Evolutionary conservation across 371 early-diverging fungal genomes (phyloP).

Genomic region (Mucor ambiguus): DNA sequence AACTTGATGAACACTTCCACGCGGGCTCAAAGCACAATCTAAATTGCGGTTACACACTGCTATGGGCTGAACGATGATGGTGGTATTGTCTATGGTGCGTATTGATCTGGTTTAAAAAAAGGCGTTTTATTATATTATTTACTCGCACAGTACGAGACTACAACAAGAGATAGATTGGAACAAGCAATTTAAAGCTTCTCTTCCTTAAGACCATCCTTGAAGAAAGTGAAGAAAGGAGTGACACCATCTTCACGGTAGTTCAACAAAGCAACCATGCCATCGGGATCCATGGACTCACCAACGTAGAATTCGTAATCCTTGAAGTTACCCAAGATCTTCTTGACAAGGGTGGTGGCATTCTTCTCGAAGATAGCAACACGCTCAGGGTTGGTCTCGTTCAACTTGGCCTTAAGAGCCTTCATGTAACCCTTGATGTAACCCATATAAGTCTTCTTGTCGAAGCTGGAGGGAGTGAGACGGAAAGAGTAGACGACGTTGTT

Average conservation of each 20-base stretch:
- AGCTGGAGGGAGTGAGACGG: constrained; percentile 76
- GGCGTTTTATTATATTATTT: background rate
- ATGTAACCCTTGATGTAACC: constrained; percentile 93
- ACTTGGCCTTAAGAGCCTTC: constrained; percentile 74
- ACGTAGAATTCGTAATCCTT: constrained; percentile 93
- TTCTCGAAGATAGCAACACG: constrained; percentile 73
- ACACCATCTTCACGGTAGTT: constrained; percentile 95
- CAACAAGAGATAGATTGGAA: background rate
- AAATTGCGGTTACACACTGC: background rate
- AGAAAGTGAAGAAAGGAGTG: constrained; percentile 92
- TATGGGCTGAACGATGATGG: background rate
- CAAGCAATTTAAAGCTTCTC: constrained; percentile 67
- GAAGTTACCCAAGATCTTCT: constrained; percentile 81
- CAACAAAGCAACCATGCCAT: constrained; percentile 88
- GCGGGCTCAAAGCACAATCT: background rate
- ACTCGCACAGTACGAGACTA: background rate
- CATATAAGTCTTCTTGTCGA: constrained; percentile 94
- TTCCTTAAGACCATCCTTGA: constrained; percentile 86
- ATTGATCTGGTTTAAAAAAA: background rate
- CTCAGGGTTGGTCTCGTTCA: constrained; percentile 69
- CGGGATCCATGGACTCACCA: constrained; percentile 88
- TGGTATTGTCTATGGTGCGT: no score
- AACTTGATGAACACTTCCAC: background rate
- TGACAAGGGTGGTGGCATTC: constrained; percentile 65
- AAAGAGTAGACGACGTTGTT: constrained; percentile 89